These are phyloP conservation scores for Basipetospora chlamydospora DNA, from an alignment of 2,329 filamentous ascomycete genomes.

Conservation along the genomic window DNA sequence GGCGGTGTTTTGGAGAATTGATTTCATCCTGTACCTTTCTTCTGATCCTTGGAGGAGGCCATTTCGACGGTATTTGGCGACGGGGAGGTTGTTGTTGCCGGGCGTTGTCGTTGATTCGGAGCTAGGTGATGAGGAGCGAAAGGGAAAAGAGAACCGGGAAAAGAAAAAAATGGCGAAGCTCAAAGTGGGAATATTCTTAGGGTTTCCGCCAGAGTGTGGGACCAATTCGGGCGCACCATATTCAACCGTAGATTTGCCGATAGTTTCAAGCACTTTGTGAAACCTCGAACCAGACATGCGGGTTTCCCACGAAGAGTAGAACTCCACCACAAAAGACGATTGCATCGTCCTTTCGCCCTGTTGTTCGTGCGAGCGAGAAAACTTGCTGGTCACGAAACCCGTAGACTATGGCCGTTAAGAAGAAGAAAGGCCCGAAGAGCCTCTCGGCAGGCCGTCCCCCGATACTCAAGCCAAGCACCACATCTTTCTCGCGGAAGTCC, in stretches of 20 bases:
- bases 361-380: too few relatives aligned
- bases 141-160: conserved; percentile 4
- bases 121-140: conserved; percentile 5
- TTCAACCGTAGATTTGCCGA: too few relatives aligned
- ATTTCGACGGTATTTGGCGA: conserved; percentile 18
- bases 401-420: too few relatives aligned
- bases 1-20: conserved; percentile 2
- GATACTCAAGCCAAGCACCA: conserved; percentile 26
- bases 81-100: too few relatives aligned
- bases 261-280: too few relatives aligned
- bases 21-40: conserved; percentile 32
- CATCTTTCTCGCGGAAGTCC: conserved; percentile 44
- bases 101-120: too few relatives aligned
- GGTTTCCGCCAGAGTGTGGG: background rate
- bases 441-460: conserved; percentile 37
- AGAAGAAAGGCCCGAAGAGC: conserved; percentile 28
- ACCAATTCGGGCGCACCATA: too few relatives aligned
- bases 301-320: too few relatives aligned
- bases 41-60: conserved; percentile 23
- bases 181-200: background rate
- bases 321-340: too few relatives aligned
- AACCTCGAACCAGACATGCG: too few relatives aligned
- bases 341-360: too few relatives aligned
- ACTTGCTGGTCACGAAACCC: too few relatives aligned
- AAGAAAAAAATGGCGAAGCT: background rate